Percentiles rank a stretch among this genome's conserved stretches.
Conservation (phyloP, 2,329 filamentous ascomycete genomes). For the Xylaria sp. region DNA sequence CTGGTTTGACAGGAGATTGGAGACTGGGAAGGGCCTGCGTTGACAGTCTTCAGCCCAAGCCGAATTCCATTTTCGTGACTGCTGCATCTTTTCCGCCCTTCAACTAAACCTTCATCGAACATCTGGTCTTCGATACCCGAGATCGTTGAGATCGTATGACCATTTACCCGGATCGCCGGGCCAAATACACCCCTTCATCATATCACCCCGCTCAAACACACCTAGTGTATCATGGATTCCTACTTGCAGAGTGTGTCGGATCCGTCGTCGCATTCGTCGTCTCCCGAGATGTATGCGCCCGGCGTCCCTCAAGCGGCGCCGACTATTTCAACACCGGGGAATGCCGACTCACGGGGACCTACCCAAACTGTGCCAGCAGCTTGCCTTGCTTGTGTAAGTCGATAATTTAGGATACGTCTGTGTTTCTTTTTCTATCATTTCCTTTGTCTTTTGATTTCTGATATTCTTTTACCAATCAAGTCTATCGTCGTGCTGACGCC, state of each 20-base stretch:
- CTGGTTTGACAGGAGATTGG: conserved; percentile 28
- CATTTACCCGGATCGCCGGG: conserved; percentile 32
- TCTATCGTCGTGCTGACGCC: conserved; percentile 37
- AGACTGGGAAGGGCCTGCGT: conserved; percentile 30
- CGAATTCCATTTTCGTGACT: conserved; percentile 22
- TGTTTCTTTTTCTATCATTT: conserved; percentile 14
- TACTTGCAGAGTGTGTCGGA: conserved; percentile 32
- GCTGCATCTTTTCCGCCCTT: conserved; percentile 26
- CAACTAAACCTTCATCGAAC: conserved; percentile 23
- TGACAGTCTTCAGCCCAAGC: conserved; percentile 31
- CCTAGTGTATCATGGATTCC: conserved; percentile 34
- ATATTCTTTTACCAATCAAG: conserved; percentile 14
- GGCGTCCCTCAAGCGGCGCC: conserved; percentile 23
- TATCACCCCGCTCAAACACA: conserved; percentile 11
- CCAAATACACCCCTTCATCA: conserved; percentile 20
- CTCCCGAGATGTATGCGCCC: conserved; percentile 37
- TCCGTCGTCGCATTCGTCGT: conserved; percentile 37
- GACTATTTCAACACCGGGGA: conserved; percentile 35
- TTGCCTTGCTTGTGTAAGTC: conserved; percentile 66
- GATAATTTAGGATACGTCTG: conserved; percentile 6
- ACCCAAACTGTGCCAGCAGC: conserved; percentile 60
- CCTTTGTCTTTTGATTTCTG: not conserved
- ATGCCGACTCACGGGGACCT: conserved; percentile 43
- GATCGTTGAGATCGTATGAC: conserved; percentile 34
- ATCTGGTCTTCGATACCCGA: conserved; percentile 28